Evolutionary conservation across 139 green algal species (phyloP).

Genomic region (Desmodesmus armatus): DNA sequence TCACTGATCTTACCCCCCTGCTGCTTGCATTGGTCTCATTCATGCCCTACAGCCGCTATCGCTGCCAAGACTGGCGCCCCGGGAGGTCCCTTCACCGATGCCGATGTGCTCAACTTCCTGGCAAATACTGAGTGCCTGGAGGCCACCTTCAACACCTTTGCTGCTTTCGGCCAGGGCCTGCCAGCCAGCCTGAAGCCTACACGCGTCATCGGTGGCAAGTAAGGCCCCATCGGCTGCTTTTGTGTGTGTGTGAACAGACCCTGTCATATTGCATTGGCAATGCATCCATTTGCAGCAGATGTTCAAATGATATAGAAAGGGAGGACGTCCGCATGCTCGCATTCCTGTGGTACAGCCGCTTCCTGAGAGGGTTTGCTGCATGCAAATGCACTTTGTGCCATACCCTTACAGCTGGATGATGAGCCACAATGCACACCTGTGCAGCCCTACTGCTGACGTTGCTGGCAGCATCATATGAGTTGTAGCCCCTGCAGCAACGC

Average conservation of each 20-base stretch:
- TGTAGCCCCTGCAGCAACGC: neutral
- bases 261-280: too few relatives aligned
- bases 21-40: neutral
- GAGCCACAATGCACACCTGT: too few relatives aligned
- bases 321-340: too few relatives aligned
- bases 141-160: constrained; percentile 45
- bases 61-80: constrained; percentile 42
- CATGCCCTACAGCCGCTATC: constrained; percentile 16
- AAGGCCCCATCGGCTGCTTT: too few relatives aligned
- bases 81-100: constrained; percentile 28
- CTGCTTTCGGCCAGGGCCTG: constrained; percentile 30
- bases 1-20: neutral
- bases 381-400: too few relatives aligned
- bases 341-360: too few relatives aligned
- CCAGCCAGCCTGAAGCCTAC: constrained; percentile 23
- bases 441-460: too few relatives aligned
- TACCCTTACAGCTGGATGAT: too few relatives aligned
- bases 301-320: too few relatives aligned
- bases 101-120: constrained; percentile 30
- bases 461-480: neutral
- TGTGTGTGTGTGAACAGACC: too few relatives aligned
- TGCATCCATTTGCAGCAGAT: too few relatives aligned
- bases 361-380: too few relatives aligned
- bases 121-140: constrained; percentile 43
- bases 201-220: constrained; percentile 23